These are phyloP conservation scores for Talaromyces sp. DNA, from an alignment of 2,329 filamentous ascomycete species.

Conservation along the genomic window DNA sequence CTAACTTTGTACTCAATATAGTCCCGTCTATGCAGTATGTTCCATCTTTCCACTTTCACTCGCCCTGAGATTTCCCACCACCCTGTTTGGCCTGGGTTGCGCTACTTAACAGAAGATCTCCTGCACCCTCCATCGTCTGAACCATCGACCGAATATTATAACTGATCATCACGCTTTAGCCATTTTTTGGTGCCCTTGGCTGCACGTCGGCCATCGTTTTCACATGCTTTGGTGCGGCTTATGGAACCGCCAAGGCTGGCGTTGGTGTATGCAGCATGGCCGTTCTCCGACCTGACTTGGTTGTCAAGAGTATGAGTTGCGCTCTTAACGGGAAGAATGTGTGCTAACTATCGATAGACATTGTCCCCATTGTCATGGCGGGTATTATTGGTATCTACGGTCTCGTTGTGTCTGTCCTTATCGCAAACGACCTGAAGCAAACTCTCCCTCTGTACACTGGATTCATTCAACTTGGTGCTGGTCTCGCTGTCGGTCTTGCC, in stretches of 20 bases:
- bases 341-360: slow-evolving; percentile 56
- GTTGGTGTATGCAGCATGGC: slow-evolving; percentile 98
- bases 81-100: neutral
- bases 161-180: slow-evolving; percentile 41
- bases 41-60: neutral
- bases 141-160: neutral
- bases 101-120: neutral
- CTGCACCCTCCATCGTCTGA: neutral
- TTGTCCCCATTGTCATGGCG: slow-evolving; percentile 99
- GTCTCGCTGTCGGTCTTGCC: slow-evolving; percentile 73
- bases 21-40: slow-evolving; percentile 99
- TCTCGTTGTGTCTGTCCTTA: slow-evolving; percentile 79
- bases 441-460: slow-evolving; percentile 68
- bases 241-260: slow-evolving; percentile 98
- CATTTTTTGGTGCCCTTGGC: slow-evolving; percentile 97
- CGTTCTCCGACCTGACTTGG: slow-evolving; percentile 94
- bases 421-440: slow-evolving; percentile 73
- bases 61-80: neutral
- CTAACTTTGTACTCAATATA: slow-evolving; percentile 39
- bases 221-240: slow-evolving; percentile 93
- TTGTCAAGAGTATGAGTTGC: slow-evolving; percentile 92
- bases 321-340: neutral
- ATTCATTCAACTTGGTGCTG: slow-evolving; percentile 80
- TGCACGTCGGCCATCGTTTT: slow-evolving; percentile 94
- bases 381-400: slow-evolving; percentile 99